phyloP scores from a whole-genome alignment of 2,329 filamentous ascomycete species.

The Cladosporium sp. region DNA sequence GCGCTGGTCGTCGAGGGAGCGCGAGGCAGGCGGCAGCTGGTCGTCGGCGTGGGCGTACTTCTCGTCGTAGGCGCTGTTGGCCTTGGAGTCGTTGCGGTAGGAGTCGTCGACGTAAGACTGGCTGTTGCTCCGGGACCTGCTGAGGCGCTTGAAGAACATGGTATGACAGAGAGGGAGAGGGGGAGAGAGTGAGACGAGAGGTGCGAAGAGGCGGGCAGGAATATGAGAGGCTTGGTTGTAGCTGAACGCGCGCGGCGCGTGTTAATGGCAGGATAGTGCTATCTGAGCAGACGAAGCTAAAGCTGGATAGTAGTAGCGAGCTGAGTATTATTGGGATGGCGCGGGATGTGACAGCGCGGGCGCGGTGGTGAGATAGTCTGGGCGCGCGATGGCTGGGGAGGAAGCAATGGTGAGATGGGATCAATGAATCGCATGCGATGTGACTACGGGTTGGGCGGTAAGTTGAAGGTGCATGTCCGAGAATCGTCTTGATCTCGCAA shows the following conservation, averaged over 20 bases:
- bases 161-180: conserved; percentile 20
- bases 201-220: conserved; percentile 1
- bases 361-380: not conserved
- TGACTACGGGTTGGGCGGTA: no score
- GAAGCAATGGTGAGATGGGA: not conserved
- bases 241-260: not conserved
- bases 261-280: not conserved
- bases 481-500: no score
- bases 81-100: conserved; percentile 37
- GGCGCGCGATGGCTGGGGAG: not conserved
- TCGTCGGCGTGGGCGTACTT: conserved; percentile 31
- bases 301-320: not conserved
- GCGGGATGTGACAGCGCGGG: not conserved
- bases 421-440: not conserved
- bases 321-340: not conserved
- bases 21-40: conserved; percentile 37
- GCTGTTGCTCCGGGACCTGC: conserved; percentile 42
- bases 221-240: not conserved
- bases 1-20: conserved; percentile 28
- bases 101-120: conserved; percentile 49
- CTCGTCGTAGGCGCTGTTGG: conserved; percentile 45
- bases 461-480: no score
- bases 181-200: conserved; percentile 14
- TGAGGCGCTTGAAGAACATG: conserved; percentile 49
- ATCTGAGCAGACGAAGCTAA: not conserved